Conservation (phyloP, 2,329 filamentous ascomycete genomes). For the Penicillium glabrum region DNA sequence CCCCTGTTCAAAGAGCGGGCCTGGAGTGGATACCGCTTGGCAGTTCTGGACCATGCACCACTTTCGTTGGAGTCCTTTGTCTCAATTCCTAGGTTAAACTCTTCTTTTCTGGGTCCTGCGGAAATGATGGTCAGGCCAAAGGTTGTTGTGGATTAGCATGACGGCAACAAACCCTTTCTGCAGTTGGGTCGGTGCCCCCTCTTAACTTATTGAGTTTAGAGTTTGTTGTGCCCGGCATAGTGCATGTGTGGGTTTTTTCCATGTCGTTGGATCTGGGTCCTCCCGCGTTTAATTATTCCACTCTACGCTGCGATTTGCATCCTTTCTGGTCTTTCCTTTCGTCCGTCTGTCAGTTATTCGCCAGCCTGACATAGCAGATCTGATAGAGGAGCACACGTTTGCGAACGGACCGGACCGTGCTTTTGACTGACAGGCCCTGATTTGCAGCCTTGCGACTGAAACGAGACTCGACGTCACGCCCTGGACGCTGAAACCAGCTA, state of each 20-base stretch:
- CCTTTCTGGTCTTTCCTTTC: constrained; percentile 1
- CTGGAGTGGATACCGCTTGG: constrained; percentile 5
- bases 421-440: background rate
- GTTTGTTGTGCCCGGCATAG: constrained; percentile 3
- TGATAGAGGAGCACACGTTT: background rate
- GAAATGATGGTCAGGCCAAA: constrained; percentile 8
- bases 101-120: background rate
- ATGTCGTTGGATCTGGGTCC: constrained; percentile 1
- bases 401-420: background rate
- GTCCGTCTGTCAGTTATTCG: background rate
- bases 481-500: background rate
- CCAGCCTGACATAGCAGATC: background rate
- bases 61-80: constrained; percentile 1
- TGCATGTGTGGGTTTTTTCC: constrained; percentile 4
- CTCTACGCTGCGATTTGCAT: constrained; percentile 1
- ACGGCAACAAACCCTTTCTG: background rate
- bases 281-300: constrained; percentile 10
- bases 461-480: background rate
- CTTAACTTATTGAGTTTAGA: constrained; percentile 11
- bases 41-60: constrained; percentile 1
- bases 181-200: background rate
- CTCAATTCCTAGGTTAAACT: constrained; percentile 1
- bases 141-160: constrained; percentile 1
- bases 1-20: constrained; percentile 8
- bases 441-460: background rate